These are phyloP conservation scores for Globisporangium orthogonon DNA, from an alignment of 352 stramenopile genomes.

Conservation along the genomic window DNA sequence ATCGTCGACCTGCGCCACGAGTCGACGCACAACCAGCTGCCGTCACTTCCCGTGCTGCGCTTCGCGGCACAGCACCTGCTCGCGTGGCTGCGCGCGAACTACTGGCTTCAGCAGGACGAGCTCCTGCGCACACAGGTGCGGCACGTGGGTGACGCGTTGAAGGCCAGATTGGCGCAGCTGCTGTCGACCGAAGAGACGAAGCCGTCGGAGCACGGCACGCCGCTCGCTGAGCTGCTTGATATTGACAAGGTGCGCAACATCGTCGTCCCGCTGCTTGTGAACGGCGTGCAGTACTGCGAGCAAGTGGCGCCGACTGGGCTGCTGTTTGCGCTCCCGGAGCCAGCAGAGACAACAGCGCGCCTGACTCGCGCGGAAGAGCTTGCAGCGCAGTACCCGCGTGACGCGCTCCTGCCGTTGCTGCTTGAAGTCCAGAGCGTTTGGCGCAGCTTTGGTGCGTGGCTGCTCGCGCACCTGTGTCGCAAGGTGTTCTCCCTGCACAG, in stretches of 20 bases:
- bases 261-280: conserved; percentile 55
- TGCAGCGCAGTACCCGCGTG: conserved; percentile 20
- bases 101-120: conserved; percentile 79
- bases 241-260: conserved; percentile 46
- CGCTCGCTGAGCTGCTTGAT: conserved; percentile 23
- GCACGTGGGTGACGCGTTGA: conserved; percentile 29
- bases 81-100: conserved; percentile 83
- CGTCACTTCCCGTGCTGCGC: conserved; percentile 83
- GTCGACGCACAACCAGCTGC: conserved; percentile 90
- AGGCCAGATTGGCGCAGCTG: conserved; percentile 17
- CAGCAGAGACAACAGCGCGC: background rate
- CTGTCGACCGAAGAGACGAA: background rate
- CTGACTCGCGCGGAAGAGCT: conserved; percentile 1
- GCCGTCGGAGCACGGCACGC: background rate
- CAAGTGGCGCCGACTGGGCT: conserved; percentile 31
- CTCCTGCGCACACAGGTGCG: conserved; percentile 42
- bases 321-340: conserved; percentile 25
- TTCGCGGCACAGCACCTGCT: conserved; percentile 85
- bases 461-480: conserved; percentile 43
- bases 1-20: conserved; percentile 92
- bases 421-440: conserved; percentile 48
- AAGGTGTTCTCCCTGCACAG: conserved; percentile 29
- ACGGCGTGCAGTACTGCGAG: conserved; percentile 49
- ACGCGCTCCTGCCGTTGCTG: conserved; percentile 31
- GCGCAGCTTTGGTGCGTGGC: conserved; percentile 39